Evolutionary conservation across 2,329 filamentous ascomycete genomes (phyloP).

Genomic region (Metarhizium guizhouense): DNA sequence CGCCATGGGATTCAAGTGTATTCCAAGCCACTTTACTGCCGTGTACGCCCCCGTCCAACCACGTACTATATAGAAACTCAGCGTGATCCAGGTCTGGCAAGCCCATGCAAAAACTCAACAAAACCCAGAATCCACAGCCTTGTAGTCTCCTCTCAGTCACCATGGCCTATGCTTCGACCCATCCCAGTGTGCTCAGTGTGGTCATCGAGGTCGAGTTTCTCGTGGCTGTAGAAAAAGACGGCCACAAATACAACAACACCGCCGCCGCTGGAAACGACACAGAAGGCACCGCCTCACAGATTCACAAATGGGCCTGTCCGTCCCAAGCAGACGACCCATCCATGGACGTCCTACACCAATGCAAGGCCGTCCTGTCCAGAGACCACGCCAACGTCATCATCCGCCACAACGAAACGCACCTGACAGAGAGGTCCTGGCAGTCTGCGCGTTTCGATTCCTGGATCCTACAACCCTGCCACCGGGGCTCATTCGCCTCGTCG

Average conservation of each 20-base stretch:
- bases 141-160: neutral
- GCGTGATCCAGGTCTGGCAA: too few relatives aligned
- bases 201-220: neutral
- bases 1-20: too few relatives aligned
- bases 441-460: constrained; percentile 1
- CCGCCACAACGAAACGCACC: neutral
- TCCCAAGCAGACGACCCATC: neutral
- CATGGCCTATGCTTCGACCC: neutral
- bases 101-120: too few relatives aligned
- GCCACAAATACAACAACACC: neutral
- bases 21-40: too few relatives aligned
- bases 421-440: neutral
- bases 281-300: neutral
- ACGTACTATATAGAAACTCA: too few relatives aligned
- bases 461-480: neutral
- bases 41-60: too few relatives aligned
- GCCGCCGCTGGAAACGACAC: neutral
- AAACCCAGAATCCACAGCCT: too few relatives aligned
- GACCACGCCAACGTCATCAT: neutral
- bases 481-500: neutral
- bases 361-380: neutral
- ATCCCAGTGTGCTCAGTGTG: neutral
- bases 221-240: neutral
- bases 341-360: neutral
- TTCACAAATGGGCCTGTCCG: neutral